Evolutionary conservation across 208 protist genomes (phyloP).

Genomic region (Trichomonas tenax): DNA sequence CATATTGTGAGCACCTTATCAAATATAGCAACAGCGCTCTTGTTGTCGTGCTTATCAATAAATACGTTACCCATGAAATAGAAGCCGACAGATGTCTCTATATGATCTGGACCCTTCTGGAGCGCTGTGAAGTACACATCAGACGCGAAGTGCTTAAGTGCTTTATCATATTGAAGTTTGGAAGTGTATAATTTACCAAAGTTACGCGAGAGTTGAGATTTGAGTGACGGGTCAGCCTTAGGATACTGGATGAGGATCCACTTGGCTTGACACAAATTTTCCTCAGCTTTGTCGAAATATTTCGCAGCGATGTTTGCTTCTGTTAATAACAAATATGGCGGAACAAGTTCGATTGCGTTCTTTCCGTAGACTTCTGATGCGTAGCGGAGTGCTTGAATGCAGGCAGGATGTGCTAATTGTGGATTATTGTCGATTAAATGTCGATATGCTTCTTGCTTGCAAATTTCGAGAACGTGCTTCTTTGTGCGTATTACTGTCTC

Average conservation of each 20-base stretch:
- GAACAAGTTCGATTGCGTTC: slow-evolving; percentile 21
- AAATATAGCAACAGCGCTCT: background rate
- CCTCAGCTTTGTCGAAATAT: slow-evolving; percentile 19
- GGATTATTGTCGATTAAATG: slow-evolving; percentile 20
- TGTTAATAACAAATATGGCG: slow-evolving; percentile 27
- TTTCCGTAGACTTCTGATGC: slow-evolving; percentile 23
- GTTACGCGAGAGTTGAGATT: slow-evolving; percentile 16
- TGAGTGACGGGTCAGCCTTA: background rate
- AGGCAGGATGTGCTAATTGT: slow-evolving; percentile 23
- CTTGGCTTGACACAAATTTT: slow-evolving; percentile 24
- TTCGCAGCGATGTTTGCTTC: slow-evolving; percentile 28
- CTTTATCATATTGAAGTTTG: slow-evolving; percentile 19
- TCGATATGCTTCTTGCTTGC: slow-evolving; percentile 6
- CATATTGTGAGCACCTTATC: background rate
- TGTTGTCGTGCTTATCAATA: background rate
- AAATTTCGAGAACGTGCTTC: slow-evolving; percentile 20
- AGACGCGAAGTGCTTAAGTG: slow-evolving; percentile 15
- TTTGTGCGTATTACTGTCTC: background rate
- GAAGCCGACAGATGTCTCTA: background rate
- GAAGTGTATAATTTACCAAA: slow-evolving; percentile 27
- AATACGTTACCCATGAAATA: background rate
- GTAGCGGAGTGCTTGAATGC: slow-evolving; percentile 21
- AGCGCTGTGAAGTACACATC: slow-evolving; percentile 10
- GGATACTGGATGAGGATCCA: slow-evolving; percentile 26
- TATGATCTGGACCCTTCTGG: slow-evolving; percentile 6